Conservation (phyloP, 257 asterid genomes). For the Scutellaria galericulata region DNA sequence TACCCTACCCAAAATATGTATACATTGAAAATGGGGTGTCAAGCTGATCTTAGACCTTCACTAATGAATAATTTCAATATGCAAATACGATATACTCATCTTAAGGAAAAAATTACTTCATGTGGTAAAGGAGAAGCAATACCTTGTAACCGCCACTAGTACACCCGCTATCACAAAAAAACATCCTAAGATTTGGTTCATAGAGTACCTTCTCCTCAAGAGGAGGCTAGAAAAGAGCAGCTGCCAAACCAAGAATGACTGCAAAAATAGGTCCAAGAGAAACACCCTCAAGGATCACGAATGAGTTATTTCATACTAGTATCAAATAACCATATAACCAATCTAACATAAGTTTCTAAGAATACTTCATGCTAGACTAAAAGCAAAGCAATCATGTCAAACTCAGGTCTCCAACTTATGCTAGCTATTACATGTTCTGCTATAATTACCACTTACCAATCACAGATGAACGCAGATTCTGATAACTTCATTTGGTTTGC, state of each 20-base stretch:
- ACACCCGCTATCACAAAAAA: conserved; percentile 82
- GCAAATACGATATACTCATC: background rate
- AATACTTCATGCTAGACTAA: background rate
- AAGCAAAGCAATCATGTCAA: background rate
- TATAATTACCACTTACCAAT: too few relatives aligned
- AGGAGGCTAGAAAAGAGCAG: conserved; percentile 65
- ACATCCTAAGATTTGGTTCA: conserved; percentile 71
- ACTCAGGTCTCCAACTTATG: background rate
- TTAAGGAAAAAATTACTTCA: background rate
- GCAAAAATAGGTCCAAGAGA: conserved; percentile 39
- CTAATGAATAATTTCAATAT: background rate
- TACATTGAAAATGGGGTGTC: background rate
- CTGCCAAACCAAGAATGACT: conserved; percentile 95
- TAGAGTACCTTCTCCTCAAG: conserved; percentile 63
- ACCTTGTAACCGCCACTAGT: conserved; percentile 77
- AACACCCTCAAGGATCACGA: conserved; percentile 22
- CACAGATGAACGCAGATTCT: background rate
- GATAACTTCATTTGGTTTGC: background rate
- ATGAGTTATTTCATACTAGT: background rate
- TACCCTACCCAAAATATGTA: background rate
- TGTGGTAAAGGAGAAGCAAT: conserved; percentile 22
- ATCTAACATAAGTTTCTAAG: background rate
- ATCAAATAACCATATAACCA: background rate
- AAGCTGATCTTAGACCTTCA: background rate
- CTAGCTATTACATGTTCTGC: too few relatives aligned